A percentile compares a stretch with the other conserved stretches of the same genome.
Conservation (phyloP, 305 asterid genomes). For the Fraxinus platypoda region DNA sequence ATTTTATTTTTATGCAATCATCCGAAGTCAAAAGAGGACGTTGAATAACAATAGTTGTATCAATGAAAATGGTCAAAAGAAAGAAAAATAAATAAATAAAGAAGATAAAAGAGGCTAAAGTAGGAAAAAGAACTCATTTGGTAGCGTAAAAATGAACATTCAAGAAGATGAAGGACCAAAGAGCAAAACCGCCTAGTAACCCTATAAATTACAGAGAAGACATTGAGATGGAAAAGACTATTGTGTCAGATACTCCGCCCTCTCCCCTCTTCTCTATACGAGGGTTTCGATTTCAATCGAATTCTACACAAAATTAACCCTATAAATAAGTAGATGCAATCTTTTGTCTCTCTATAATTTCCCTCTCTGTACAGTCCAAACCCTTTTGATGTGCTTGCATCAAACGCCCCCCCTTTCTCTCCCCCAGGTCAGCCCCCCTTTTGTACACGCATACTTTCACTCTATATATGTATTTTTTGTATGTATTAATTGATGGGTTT, state of each 20-base stretch:
- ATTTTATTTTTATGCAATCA: not conserved
- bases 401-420: constrained; percentile 18
- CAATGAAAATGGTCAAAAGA: not conserved
- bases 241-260: constrained; percentile 29
- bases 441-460: not conserved
- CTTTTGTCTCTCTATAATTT: not conserved
- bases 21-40: not conserved
- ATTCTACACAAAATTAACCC: not conserved
- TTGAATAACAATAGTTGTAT: not conserved
- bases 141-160: not conserved
- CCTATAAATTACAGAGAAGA: not conserved
- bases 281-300: constrained; percentile 6
- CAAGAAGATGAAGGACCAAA: constrained; percentile 29
- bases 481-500: constrained; percentile 24
- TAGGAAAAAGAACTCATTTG: not conserved
- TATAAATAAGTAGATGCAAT: not conserved
- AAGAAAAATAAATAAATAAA: not conserved
- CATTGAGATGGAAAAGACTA: not conserved
- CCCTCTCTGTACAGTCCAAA: constrained; percentile 41
- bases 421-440: constrained; percentile 37
- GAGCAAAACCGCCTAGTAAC: constrained; percentile 45
- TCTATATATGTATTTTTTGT: not conserved
- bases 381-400: constrained; percentile 48
- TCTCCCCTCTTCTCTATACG: not conserved
- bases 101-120: not conserved